phyloP scores from a whole-genome alignment of 345 rosid genomes.

The Lagerstroemia speciosa region DNA sequence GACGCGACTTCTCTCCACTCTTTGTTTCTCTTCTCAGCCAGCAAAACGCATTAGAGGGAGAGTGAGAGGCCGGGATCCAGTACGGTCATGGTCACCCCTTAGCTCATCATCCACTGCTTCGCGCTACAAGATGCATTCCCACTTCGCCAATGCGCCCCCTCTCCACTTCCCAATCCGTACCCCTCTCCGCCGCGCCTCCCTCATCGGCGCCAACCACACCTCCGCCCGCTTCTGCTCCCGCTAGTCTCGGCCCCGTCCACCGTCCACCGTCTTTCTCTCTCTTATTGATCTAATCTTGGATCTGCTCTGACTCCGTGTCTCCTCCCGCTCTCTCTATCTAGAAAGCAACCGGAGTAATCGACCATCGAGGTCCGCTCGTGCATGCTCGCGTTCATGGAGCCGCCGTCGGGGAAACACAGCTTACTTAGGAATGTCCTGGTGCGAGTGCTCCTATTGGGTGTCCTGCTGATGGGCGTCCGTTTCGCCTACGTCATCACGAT shows the following conservation, averaged over 20 bases:
- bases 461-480: conserved; percentile 58
- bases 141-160: conserved; percentile 26
- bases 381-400: conserved; percentile 45
- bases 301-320: not conserved
- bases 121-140: conserved; percentile 22
- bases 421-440: conserved; percentile 56
- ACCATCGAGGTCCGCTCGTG: not conserved
- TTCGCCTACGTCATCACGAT: conserved; percentile 77
- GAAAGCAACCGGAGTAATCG: not conserved
- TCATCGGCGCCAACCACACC: conserved; percentile 97
- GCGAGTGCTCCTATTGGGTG: conserved; percentile 57
- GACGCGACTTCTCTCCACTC: not conserved
- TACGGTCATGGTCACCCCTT: conserved; percentile 1
- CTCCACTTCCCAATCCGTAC: conserved; percentile 23
- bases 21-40: not conserved
- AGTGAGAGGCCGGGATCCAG: not conserved
- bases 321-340: not conserved
- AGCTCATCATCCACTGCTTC: not conserved
- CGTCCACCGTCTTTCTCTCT: not conserved
- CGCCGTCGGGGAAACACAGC: conserved; percentile 43
- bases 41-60: not conserved
- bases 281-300: not conserved
- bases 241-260: conserved; percentile 17
- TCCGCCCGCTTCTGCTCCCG: conserved; percentile 98
- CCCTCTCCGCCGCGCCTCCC: conserved; percentile 18